Base-by-base conservation (phyloP, 192 early-diverging fungal genomes). In the Spinellus fusiger region DNA sequence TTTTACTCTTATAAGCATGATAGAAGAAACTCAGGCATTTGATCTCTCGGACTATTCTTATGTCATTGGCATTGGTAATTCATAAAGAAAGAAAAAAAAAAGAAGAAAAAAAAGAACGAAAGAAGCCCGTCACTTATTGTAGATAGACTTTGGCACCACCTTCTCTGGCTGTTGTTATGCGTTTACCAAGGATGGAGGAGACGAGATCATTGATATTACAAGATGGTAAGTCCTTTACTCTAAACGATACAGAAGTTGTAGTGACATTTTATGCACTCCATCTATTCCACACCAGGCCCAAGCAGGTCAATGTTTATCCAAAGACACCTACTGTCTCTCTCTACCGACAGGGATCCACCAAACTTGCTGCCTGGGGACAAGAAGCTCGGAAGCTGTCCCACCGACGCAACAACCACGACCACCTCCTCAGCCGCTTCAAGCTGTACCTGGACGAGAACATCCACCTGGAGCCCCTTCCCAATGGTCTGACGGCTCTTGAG, bases 131-230 rank as follows among this genome's bases (percentile, higher is more conserved):
- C n/a, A n/a, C n/a, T n/a, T n/a, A n/a, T n/a, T n/a, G n/a, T n/a
- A 49, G 15, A 56, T 25, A 56, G 54, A 56, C 35, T 56, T 70
- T 69, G 75, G 75, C 52, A 76, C 75, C 7, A 76, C 75, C 10
- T 76, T 73, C 56, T 73, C 75, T 20, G 77, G 77, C 15, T 71
- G 73, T 28, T 74, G 70, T 23, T 78, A 78, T 64, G 69, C 77
- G 27, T 71, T 78, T 16, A 37, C 54, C 34, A 56, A 56, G 61
- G 66, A 71, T 5, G 62, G 69, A 31, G 74, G 69, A 23, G 73
- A 74, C 44, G 77, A 78, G 49, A 67, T 78, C 12, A 56, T 73
- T 37, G 77, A 78, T 60, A 75, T 75, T 56, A 72, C 73, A 8
- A 70, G 64, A 23, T 80, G 69, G 69, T 61, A 60, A 48, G 48